These are phyloP conservation scores for Pontederia paniculata DNA, from an alignment of 176 grass and related monocot genomes.

Conservation along the genomic window DNA sequence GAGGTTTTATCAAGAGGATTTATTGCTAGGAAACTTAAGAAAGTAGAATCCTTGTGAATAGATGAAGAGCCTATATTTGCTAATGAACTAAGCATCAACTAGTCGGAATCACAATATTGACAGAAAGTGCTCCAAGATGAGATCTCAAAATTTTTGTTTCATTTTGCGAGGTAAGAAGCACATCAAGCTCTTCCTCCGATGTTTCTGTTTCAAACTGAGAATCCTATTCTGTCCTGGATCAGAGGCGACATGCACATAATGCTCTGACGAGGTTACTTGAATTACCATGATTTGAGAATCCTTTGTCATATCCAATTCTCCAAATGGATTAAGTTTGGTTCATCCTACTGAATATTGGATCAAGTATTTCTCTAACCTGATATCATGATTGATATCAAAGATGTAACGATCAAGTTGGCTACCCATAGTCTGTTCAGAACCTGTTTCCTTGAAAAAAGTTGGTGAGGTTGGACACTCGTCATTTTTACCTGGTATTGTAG, in stretches of 20 bases:
- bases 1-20: conserved; percentile 31
- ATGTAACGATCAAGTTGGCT: conserved; percentile 6
- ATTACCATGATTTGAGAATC: conserved; percentile 2
- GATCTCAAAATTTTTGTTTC: too few species aligned
- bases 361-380: neutral
- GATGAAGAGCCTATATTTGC: too few species aligned
- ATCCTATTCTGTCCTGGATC: too few species aligned
- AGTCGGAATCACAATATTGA: too few species aligned
- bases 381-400: conserved; percentile 5
- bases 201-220: too few species aligned
- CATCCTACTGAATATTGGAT: too few species aligned
- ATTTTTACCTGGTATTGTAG: conserved; percentile 10
- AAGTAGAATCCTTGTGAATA: too few species aligned
- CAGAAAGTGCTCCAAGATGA: too few species aligned
- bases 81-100: too few species aligned
- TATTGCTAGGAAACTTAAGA: neutral
- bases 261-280: neutral
- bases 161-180: too few species aligned
- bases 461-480: conserved; percentile 16
- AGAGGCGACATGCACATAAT: conserved; percentile 5
- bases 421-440: conserved; percentile 4
- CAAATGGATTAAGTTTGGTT: too few species aligned
- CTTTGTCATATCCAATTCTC: neutral
- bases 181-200: too few species aligned
- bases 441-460: conserved; percentile 3